Conservation (phyloP, 164 flowering plant genomes). For the Buxus sempervirens region DNA sequence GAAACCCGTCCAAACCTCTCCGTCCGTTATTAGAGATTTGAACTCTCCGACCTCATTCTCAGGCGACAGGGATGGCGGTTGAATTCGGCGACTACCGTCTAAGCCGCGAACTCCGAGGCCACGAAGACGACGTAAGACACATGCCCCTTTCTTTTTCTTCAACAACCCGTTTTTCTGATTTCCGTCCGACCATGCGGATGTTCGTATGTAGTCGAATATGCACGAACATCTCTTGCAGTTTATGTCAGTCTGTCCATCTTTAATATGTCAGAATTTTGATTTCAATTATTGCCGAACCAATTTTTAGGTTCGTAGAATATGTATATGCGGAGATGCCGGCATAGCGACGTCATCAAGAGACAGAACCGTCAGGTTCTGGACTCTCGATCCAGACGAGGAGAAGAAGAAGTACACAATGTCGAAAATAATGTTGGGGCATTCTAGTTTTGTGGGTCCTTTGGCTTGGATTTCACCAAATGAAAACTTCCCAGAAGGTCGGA, state of each 20-base stretch:
- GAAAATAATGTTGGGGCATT: constrained; percentile 72
- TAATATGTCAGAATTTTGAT: too few species aligned
- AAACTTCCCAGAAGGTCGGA: constrained; percentile 65
- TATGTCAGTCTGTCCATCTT: too few species aligned
- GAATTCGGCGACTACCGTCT: constrained; percentile 42
- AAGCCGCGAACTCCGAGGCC: constrained; percentile 61
- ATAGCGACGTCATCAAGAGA: constrained; percentile 94
- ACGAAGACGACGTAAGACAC: constrained; percentile 59
- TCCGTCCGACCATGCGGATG: neutral
- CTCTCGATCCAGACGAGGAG: constrained; percentile 37
- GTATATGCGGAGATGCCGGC: constrained; percentile 66
- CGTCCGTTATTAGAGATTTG: too few species aligned
- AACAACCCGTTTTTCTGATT: neutral
- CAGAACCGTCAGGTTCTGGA: constrained; percentile 76
- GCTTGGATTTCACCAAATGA: constrained; percentile 76
- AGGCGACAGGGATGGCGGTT: constrained; percentile 39
- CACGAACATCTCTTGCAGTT: neutral
- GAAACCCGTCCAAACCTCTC: too few species aligned
- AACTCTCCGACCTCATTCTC: too few species aligned
- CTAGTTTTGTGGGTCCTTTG: constrained; percentile 93
- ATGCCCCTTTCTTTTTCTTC: neutral
- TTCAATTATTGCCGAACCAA: neutral
- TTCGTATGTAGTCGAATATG: neutral
- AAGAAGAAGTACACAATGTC: constrained; percentile 39
- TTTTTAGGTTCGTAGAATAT: constrained; percentile 80